Evolutionary conservation across 2,329 filamentous ascomycete genomes (phyloP).

Genomic region (Domatiomyces globalis): DNA sequence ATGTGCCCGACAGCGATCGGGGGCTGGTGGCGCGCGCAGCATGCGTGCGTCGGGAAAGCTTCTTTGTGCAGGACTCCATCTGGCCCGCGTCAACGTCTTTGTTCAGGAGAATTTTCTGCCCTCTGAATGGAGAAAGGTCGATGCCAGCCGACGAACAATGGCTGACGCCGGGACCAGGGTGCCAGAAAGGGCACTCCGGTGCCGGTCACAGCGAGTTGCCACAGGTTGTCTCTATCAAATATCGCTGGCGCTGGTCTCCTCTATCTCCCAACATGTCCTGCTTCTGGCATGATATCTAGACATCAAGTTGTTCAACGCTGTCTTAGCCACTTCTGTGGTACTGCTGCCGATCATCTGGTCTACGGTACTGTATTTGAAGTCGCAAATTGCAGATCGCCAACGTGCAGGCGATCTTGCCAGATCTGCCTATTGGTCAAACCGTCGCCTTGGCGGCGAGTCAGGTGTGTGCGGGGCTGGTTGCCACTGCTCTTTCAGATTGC

Average conservation of each 20-base stretch:
- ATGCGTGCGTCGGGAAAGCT: not conserved
- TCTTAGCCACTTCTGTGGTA: not conserved
- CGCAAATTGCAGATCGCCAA: not conserved
- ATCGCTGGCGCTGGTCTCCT: not conserved
- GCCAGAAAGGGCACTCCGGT: too few relatives aligned
- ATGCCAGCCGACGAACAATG: not conserved
- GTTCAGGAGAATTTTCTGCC: not conserved
- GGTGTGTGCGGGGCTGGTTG: not conserved
- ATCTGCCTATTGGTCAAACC: not conserved
- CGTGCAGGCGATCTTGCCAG: not conserved
- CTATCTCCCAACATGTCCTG: not conserved
- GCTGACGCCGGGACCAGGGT: too few relatives aligned
- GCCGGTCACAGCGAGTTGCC: not conserved
- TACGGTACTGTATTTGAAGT: not conserved
- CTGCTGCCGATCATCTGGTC: not conserved
- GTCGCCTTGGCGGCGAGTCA: not conserved
- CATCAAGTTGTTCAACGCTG: not conserved
- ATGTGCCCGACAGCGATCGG: not conserved
- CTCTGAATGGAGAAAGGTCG: not conserved
- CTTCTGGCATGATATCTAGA: not conserved
- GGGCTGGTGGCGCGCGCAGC: too few relatives aligned
- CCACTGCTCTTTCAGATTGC: too few relatives aligned
- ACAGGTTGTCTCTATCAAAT: not conserved
- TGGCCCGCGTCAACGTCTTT: not conserved
- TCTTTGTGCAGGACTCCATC: not conserved